phyloP scores from a whole-genome alignment of 331 rosid genomes.

The Stylosanthes scabra region DNA sequence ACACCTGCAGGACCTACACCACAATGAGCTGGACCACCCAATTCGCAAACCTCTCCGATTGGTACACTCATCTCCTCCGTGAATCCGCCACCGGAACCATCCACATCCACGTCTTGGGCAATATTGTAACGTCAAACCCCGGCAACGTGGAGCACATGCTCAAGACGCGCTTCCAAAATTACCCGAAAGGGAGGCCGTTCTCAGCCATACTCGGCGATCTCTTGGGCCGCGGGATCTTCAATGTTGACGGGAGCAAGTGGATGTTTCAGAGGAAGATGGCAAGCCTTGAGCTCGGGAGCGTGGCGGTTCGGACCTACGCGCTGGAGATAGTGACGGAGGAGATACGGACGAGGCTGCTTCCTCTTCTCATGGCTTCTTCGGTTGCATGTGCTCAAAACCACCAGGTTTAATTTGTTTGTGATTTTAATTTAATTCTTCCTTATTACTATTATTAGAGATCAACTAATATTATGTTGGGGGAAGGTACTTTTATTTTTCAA shows the following conservation, averaged over 20 bases:
- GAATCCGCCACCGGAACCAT: conserved; percentile 63
- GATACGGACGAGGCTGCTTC: conserved; percentile 60
- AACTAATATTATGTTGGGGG: too few species aligned
- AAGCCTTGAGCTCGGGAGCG: conserved; percentile 70
- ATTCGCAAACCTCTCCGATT: conserved; percentile 66
- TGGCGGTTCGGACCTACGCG: conserved; percentile 67
- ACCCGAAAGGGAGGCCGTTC: conserved; percentile 80
- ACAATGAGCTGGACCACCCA: conserved; percentile 49
- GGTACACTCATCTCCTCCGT: conserved; percentile 76
- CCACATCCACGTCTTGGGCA: conserved; percentile 70
- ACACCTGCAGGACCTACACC: conserved; percentile 57
- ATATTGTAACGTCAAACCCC: conserved; percentile 72
- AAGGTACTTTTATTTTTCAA: too few species aligned
- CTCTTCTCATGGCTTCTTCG: conserved; percentile 42
- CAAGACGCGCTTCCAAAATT: conserved; percentile 73
- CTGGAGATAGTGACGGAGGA: conserved; percentile 50
- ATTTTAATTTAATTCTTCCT: too few species aligned
- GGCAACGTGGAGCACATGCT: conserved; percentile 77
- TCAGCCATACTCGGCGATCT: conserved; percentile 83
- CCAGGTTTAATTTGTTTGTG: not conserved
- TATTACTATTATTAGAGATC: too few species aligned
- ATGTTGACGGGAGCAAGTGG: conserved; percentile 81
- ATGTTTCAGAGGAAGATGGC: conserved; percentile 86
- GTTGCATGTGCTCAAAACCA: not conserved
- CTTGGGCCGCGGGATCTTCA: conserved; percentile 82